Evolutionary conservation across 2,329 filamentous ascomycete species (phyloP).

Genomic region (Leptographium wingfieldii): DNA sequence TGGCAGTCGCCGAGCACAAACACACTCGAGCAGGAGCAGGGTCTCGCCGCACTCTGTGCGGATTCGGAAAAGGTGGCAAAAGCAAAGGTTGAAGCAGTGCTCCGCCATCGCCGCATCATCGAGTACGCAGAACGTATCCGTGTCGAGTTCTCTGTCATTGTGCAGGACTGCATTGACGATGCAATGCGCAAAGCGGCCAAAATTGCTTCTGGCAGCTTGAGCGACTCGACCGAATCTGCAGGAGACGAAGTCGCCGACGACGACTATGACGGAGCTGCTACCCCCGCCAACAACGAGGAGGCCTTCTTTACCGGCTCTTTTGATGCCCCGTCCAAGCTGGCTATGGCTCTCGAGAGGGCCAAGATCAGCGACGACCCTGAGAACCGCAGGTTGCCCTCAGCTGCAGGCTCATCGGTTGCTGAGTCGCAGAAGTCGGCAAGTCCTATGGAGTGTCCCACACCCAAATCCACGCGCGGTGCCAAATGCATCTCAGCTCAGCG

Average conservation of each 20-base stretch:
- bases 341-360: conserved; percentile 37
- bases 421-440: conserved; percentile 79
- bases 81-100: conserved; percentile 83
- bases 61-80: conserved; percentile 79
- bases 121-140: conserved; percentile 95
- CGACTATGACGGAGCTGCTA: conserved; percentile 30
- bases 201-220: conserved; percentile 74
- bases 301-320: conserved; percentile 44
- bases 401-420: conserved; percentile 56
- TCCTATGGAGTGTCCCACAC: conserved; percentile 81
- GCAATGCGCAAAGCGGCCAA: conserved; percentile 81
- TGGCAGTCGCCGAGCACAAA: conserved; percentile 94
- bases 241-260: conserved; percentile 30
- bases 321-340: conserved; percentile 42
- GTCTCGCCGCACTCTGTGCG: conserved; percentile 71
- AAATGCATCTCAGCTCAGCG: conserved; percentile 44
- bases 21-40: conserved; percentile 86
- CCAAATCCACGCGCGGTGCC: conserved; percentile 62
- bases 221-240: conserved; percentile 58
- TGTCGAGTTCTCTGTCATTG: conserved; percentile 80
- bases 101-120: conserved; percentile 81
- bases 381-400: conserved; percentile 37
- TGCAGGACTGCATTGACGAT: conserved; percentile 90
- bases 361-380: conserved; percentile 27
- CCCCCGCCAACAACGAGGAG: conserved; percentile 34